Base-by-base conservation (phyloP, 371 early-diverging fungal genomes). In the Syncephalastrum contaminatum region DNA sequence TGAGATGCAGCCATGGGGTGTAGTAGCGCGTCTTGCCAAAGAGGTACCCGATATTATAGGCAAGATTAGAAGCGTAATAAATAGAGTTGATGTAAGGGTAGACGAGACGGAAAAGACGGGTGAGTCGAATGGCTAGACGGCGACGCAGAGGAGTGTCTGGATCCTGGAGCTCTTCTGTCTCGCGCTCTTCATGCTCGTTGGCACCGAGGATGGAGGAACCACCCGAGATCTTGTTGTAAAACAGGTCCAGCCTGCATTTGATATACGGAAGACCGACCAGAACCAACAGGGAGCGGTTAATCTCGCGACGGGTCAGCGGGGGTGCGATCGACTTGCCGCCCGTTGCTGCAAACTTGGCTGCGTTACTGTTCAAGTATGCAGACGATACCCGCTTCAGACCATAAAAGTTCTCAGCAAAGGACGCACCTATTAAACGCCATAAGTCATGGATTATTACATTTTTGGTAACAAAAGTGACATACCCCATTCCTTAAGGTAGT, bases 331-430 rank as follows among this genome's bases (percentile, higher is more conserved):
- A 43, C 40, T 55, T 51, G 18, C 45, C 54, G 15, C 54, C 42
- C 36, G 51, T 52, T 8, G 58, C 19, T 15, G 48, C 40, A 12
- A 65, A 60, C 24, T 56, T 60, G 42, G 42, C 51, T 43, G 66
- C 56, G 19, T 54, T 48, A 24, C 58, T 61, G 27, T 63, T 63
- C 6, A 61, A 43, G 36, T 64, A 64, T 7, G 55, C 43, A 8
- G 76, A 54, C 0, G 83, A 73, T 15, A 84, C 83, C 53, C 96
- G 68, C 64, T 92, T 91, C 48, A 91, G 65, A 0, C 95, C 95
- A 68, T 96, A 96, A 71, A 95, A 95, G 71, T 90, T 89, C 72
- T 96, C 96, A 15, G 95, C 84, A 72, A 93, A 94, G 13, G 96
- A 92, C 1, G 82, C 89, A 42, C 88, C 89, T 89, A 48, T 27